phyloP scores from a whole-genome alignment of 129 eudicot species.

The Saposhnikovia divaricata region DNA sequence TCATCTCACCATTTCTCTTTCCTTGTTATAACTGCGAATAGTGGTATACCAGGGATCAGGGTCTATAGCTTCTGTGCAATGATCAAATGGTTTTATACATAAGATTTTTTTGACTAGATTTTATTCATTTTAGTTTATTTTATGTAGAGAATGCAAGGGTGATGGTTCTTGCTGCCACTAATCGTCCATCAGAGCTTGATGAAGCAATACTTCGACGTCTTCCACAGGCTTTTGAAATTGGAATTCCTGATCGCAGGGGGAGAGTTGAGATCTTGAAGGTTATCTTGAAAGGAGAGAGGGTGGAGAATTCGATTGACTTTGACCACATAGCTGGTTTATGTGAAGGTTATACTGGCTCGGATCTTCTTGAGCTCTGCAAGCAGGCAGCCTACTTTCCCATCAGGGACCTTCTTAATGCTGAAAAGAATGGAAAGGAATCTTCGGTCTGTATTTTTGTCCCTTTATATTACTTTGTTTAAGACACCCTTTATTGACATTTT shows the following conservation, averaged over 20 bases:
- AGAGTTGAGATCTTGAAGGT: constrained; percentile 53
- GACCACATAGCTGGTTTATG: constrained; percentile 27
- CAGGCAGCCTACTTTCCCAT: constrained; percentile 31
- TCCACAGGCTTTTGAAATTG: constrained; percentile 51
- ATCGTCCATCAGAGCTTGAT: constrained; percentile 67
- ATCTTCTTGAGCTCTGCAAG: constrained; percentile 26
- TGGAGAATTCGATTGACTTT: constrained; percentile 41
- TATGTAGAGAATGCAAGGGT: constrained; percentile 51
- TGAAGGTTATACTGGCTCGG: constrained; percentile 31
- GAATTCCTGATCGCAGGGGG: constrained; percentile 46
- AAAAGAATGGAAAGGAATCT: constrained; percentile 23
- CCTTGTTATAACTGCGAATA: not conserved
- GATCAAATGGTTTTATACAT: not conserved
- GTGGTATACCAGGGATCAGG: not conserved
- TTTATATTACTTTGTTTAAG: not conserved
- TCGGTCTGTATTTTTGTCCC: constrained; percentile 18
- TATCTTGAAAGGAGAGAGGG: constrained; percentile 40
- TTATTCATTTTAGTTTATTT: not conserved
- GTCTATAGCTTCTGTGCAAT: not conserved
- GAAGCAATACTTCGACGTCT: constrained; percentile 68
- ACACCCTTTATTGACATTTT: not conserved
- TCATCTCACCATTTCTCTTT: not conserved
- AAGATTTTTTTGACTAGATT: not conserved
- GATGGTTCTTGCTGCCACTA: constrained; percentile 68
- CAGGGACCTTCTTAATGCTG: constrained; percentile 28